These are phyloP conservation scores for Saccharomyces pastorianus DNA, from an alignment of 1,139 yeast genomes.

Conservation along the genomic window DNA sequence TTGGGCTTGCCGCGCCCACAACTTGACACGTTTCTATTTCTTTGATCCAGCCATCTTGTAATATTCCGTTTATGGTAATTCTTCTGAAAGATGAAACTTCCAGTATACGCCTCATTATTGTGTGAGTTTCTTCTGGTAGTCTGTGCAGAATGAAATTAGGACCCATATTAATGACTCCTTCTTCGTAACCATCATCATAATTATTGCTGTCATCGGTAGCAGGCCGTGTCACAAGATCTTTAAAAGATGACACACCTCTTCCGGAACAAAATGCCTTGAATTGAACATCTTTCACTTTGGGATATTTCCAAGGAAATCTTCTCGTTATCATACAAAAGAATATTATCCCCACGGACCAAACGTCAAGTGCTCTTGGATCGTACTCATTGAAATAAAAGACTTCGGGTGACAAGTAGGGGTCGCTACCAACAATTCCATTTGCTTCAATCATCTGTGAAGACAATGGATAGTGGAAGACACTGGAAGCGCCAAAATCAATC, in stretches of 20 bases:
- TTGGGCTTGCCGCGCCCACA: background rate
- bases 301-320: conserved; percentile 93
- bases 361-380: conserved; percentile 85
- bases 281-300: conserved; percentile 71
- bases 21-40: conserved; percentile 45
- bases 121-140: conserved; percentile 51
- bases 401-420: conserved; percentile 94
- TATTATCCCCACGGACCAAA: conserved; percentile 90
- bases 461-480: conserved; percentile 83
- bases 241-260: conserved; percentile 21
- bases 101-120: conserved; percentile 56
- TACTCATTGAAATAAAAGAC: conserved; percentile 61
- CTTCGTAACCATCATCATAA: conserved; percentile 21
- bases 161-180: conserved; percentile 39
- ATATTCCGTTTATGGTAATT: conserved; percentile 62
- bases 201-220: conserved; percentile 17
- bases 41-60: conserved; percentile 60
- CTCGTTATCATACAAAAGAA: conserved; percentile 89
- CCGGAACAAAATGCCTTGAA: conserved; percentile 44
- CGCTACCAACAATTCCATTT: conserved; percentile 90
- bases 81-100: conserved; percentile 69
- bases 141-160: conserved; percentile 54
- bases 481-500: conserved; percentile 91
- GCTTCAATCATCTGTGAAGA: conserved; percentile 64
- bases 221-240: conserved; percentile 20